phyloP scores from a whole-genome alignment of 805 yeast genomes.

The Grigorovia jiainica region DNA sequence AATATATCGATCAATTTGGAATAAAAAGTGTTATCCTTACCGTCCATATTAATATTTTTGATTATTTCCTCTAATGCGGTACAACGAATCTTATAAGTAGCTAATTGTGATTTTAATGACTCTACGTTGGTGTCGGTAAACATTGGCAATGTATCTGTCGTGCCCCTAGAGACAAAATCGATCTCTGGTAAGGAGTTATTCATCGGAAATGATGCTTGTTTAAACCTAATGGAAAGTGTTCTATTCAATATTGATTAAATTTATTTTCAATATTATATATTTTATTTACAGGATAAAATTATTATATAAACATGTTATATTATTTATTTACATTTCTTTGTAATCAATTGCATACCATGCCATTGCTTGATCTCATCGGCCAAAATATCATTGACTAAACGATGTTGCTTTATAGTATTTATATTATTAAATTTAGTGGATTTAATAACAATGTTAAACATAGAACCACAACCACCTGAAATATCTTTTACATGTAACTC shows the following conservation, averaged over 20 bases:
- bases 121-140: neutral
- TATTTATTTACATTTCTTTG: conserved; percentile 31
- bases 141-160: no score
- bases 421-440: conserved; percentile 69
- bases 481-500: conserved; percentile 66
- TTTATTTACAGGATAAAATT: neutral
- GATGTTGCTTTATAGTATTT: conserved; percentile 83
- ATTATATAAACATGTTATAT: neutral
- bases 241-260: neutral
- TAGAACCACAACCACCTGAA: conserved; percentile 95
- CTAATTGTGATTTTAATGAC: conserved; percentile 31
- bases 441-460: conserved; percentile 81
- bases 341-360: conserved; percentile 89
- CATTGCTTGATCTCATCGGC: conserved; percentile 81
- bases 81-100: conserved; percentile 32
- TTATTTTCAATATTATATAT: neutral
- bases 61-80: conserved; percentile 27
- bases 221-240: neutral
- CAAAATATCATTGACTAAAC: conserved; percentile 72
- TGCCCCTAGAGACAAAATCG: neutral
- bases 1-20: conserved; percentile 15
- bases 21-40: conserved; percentile 12
- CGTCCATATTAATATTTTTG: conserved; percentile 9
- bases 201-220: neutral
- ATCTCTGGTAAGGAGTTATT: neutral